Base-by-base conservation (phyloP, 2,329 filamentous ascomycete genomes). In the Trichophyton mentagrophytes region DNA sequence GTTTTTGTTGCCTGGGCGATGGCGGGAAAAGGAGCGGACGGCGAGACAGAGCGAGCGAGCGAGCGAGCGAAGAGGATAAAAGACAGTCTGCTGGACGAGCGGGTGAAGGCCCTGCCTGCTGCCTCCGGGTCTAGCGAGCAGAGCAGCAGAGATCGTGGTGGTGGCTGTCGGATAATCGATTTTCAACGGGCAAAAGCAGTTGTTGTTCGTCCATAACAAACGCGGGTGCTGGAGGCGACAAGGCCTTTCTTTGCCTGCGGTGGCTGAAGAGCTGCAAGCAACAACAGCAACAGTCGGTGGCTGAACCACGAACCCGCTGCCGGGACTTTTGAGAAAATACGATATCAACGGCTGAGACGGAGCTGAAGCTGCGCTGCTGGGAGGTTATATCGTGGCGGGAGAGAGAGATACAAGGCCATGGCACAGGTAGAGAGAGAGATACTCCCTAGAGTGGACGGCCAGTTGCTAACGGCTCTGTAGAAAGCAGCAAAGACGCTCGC, bases 401-500 rank as follows among this genome's bases (percentile, higher is more conserved):
- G 9, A 22, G 11, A 25, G 47, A 51, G 4, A 33, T 53, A n/a
- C 6, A 36, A 36, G 20, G 44, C 44, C 47, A 55, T 55, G 51
- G 51, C 51, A 36, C 51, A 55, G 51, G 51, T 55, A 17, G 17
- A 13, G 2, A 30, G 1, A 30, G 6, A 30, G 1, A 17, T 6
- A 13, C 22, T 25, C 20, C 27, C 27, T 2, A 7, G 27, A 20
- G 4, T 55, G 15, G 15, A 36, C 25, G 27, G 6, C 27, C 27
- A 20, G 15, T n/a, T 9, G 51, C 51, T 55, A 15, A 55, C 20
- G 20, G 11, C 13, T 38, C 11, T 27, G 22, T 61, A 79, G 77
- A 79, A 78, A 79, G 77, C 77, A 61, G 72, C 76, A 65, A 79
- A 79, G 69, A 79, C 80, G 47, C 81, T 86, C 60, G 93, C 93